Conservation (phyloP, 257 asterid genomes). For the Nicotiana tomentosiformis region DNA sequence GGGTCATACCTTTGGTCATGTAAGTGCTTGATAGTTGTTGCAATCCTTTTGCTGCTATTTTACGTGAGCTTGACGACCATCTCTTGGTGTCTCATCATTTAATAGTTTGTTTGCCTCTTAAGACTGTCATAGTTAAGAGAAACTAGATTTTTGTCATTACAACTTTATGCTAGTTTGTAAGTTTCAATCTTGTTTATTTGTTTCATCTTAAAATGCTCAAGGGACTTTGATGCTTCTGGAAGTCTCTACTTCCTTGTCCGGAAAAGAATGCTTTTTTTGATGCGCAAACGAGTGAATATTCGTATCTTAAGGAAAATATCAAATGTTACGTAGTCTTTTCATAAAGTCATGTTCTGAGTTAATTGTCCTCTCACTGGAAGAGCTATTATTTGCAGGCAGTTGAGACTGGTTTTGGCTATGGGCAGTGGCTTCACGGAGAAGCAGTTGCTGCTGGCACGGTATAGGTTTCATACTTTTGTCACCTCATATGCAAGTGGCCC, state of each 20-base stretch:
- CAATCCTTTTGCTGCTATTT: slow-evolving; percentile 1
- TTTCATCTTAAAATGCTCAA: slow-evolving; percentile 7
- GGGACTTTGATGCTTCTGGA: not conserved
- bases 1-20: slow-evolving; percentile 99
- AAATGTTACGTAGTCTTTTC: not conserved
- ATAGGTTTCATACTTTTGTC: not conserved
- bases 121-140: not conserved
- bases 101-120: not conserved
- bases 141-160: not conserved
- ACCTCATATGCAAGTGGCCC: not conserved
- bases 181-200: not conserved
- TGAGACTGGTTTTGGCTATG: slow-evolving; percentile 87
- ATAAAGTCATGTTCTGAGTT: not conserved
- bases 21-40: slow-evolving; percentile 31
- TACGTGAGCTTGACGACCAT: not conserved
- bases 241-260: not conserved
- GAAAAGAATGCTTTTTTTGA: not conserved
- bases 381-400: slow-evolving; percentile 59
- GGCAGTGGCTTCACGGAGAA: slow-evolving; percentile 98
- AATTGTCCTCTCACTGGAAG: not conserved
- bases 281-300: not conserved
- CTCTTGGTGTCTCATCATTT: not conserved
- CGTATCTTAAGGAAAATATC: not conserved
- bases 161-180: not conserved
- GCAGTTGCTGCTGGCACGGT: slow-evolving; percentile 99